Evolutionary conservation across 148 eudicot genomes (phyloP).

Genomic region (Agrostemma githago): DNA sequence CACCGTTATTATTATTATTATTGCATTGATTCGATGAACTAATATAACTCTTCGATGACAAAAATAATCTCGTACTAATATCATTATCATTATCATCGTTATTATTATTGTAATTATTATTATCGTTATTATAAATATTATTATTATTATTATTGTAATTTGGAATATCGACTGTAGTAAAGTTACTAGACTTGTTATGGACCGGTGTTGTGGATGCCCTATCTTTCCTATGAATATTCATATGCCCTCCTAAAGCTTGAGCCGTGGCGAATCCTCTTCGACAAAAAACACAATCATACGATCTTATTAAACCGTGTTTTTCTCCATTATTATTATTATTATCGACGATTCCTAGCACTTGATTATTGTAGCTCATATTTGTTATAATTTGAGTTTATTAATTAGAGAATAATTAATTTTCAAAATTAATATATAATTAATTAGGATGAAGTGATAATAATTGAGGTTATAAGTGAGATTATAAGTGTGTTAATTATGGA

Average conservation of each 20-base stretch:
- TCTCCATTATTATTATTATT: constrained; percentile 11
- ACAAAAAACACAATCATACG: constrained; percentile 54
- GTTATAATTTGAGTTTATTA: not conserved
- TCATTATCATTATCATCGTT: constrained; percentile 19
- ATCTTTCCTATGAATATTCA: constrained; percentile 64
- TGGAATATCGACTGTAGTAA: not conserved
- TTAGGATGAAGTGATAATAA: not conserved
- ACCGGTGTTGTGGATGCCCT: constrained; percentile 23
- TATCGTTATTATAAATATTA: constrained; percentile 19
- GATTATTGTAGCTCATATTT: constrained; percentile 24
- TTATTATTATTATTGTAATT: constrained; percentile 11
- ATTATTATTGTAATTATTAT: not conserved
- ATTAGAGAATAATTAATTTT: no score
- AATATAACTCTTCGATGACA: constrained; percentile 12
- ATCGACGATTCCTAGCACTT: constrained; percentile 18
- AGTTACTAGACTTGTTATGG: constrained; percentile 11
- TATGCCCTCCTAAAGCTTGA: constrained; percentile 70
- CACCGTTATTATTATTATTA: not conserved
- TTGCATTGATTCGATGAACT: constrained; percentile 8
- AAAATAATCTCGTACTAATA: constrained; percentile 24
- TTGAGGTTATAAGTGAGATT: not conserved
- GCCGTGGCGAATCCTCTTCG: constrained; percentile 60
- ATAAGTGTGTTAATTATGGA: not conserved
- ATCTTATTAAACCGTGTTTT: constrained; percentile 13
- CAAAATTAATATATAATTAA: no score